phyloP scores from a whole-genome alignment of 257 asterid species.

The Primulina huaijiensis region DNA sequence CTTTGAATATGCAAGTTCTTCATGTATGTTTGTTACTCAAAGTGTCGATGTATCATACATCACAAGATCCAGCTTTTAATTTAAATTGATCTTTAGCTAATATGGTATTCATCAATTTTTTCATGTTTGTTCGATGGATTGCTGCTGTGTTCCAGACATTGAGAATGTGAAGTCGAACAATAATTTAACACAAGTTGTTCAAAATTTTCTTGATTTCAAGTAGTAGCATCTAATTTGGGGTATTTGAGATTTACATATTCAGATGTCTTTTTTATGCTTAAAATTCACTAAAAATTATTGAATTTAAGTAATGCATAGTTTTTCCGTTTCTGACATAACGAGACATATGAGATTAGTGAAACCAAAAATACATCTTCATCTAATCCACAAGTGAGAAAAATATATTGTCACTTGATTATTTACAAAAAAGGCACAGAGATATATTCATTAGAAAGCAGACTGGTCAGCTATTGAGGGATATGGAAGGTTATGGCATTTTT shows the following conservation, averaged over 20 bases:
- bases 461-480: not conserved
- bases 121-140: not conserved
- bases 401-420: not conserved
- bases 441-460: not conserved
- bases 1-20: not conserved
- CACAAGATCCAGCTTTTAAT: not conserved
- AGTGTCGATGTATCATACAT: not conserved
- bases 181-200: not conserved
- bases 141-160: not conserved
- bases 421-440: not conserved
- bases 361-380: not conserved
- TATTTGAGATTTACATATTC: not conserved
- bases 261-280: not conserved
- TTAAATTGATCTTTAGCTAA: not conserved
- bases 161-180: not conserved
- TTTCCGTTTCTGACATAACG: not conserved
- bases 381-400: not conserved
- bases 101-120: slow-evolving; percentile 2
- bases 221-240: not conserved
- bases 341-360: not conserved
- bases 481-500: not conserved
- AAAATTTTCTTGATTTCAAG: not conserved
- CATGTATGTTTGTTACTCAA: not conserved
- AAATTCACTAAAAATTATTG: slow-evolving; percentile 2
- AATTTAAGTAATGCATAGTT: not conserved